phyloP scores from a whole-genome alignment of 352 stramenopile genomes.

The Pythium angustatum region DNA sequence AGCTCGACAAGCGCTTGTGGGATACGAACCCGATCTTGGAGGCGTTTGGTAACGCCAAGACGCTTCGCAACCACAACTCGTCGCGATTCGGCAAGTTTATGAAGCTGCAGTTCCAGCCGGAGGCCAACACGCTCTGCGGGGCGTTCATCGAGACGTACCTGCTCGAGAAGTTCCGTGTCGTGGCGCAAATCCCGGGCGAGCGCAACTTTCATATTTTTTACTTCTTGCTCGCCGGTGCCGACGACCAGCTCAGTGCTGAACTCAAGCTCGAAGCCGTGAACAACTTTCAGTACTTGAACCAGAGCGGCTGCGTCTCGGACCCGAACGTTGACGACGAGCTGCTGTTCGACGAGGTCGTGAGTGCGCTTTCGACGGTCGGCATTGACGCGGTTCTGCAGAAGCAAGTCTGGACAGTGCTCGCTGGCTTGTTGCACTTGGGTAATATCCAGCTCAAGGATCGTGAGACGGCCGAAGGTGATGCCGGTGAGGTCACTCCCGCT shows the following conservation, averaged over 20 bases:
- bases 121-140: constrained; percentile 68
- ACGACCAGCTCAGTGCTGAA: constrained; percentile 55
- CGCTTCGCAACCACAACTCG: constrained; percentile 94
- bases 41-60: constrained; percentile 97
- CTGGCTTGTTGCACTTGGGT: constrained; percentile 76
- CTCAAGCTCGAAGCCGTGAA: constrained; percentile 57
- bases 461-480: constrained; percentile 80
- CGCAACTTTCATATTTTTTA: constrained; percentile 94
- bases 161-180: constrained; percentile 89
- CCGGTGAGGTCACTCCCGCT: constrained; percentile 59
- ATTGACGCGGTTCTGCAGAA: constrained; percentile 72
- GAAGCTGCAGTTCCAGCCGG: constrained; percentile 86
- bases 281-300: constrained; percentile 85
- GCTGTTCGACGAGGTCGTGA: constrained; percentile 82
- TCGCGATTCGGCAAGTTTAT: constrained; percentile 95
- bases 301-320: constrained; percentile 81
- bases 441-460: constrained; percentile 79
- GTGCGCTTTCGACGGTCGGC: constrained; percentile 72
- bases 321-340: constrained; percentile 88
- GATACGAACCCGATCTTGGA: constrained; percentile 93
- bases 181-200: constrained; percentile 82
- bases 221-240: constrained; percentile 79
- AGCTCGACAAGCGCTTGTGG: constrained; percentile 86
- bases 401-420: constrained; percentile 75
- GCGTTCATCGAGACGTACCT: constrained; percentile 89